phyloP scores from a whole-genome alignment of 1,284 basidiomycete genomes.

The Xanthoconium separans region DNA sequence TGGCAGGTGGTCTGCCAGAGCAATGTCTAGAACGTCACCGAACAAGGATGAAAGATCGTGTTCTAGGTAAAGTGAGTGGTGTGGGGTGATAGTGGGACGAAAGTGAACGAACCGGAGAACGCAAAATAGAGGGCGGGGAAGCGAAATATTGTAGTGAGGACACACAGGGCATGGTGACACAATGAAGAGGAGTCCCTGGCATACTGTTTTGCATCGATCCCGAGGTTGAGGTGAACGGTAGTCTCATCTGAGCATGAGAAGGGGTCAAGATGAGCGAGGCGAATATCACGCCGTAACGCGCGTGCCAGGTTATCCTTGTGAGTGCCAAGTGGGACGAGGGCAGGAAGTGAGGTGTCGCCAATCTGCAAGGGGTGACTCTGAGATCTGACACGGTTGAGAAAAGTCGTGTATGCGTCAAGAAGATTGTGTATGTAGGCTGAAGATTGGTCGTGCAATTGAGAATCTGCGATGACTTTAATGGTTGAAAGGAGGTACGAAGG shows the following conservation, averaged over 20 bases:
- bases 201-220: constrained; percentile 38
- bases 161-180: constrained; percentile 50
- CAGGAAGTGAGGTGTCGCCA: constrained; percentile 23
- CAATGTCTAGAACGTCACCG: constrained; percentile 36
- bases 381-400: constrained; percentile 44
- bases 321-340: constrained; percentile 32
- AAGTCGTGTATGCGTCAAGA: constrained; percentile 54
- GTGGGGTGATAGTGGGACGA: not conserved
- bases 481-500: constrained; percentile 41
- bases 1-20: constrained; percentile 35
- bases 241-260: constrained; percentile 19
- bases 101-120: constrained; percentile 51
- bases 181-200: constrained; percentile 43
- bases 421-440: constrained; percentile 49
- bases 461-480: constrained; percentile 46
- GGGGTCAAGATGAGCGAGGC: constrained; percentile 41
- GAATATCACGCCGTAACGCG: constrained; percentile 49
- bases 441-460: constrained; percentile 37
- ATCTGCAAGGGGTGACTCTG: constrained; percentile 30
- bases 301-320: constrained; percentile 35
- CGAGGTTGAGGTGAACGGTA: constrained; percentile 12
- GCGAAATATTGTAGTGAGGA: constrained; percentile 47
- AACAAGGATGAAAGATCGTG: constrained; percentile 44
- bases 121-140: constrained; percentile 42
- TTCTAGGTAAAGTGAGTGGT: constrained; percentile 9